Percentiles rank a stretch among this genome's conserved stretches.
Conservation (phyloP, 139 green algal genomes). For the Asterochloris erici region DNA sequence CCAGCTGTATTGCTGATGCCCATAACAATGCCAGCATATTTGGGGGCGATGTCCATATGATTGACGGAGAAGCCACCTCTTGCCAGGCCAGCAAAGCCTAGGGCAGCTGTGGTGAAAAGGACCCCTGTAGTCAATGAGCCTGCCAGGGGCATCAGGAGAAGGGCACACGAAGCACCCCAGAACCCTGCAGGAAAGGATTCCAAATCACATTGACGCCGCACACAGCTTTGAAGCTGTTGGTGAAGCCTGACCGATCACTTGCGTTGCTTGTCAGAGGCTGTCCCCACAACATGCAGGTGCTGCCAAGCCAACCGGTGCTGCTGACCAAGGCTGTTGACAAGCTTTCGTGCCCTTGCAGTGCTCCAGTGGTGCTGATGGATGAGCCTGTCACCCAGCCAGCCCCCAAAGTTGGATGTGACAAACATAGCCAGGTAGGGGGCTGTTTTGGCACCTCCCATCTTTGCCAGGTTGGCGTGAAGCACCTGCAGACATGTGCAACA, state of each 20-base stretch:
- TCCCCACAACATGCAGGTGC: background rate
- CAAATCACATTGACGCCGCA: background rate
- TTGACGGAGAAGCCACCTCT: conserved; percentile 95
- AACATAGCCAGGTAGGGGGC: conserved; percentile 97
- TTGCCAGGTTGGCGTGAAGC: conserved; percentile 65
- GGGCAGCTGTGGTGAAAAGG: conserved; percentile 33
- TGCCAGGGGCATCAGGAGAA: conserved; percentile 74
- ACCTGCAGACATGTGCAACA: conserved; percentile 40
- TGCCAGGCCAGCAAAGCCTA: conserved; percentile 61
- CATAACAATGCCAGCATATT: conserved; percentile 94
- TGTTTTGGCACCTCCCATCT: conserved; percentile 73
- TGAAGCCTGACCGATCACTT: too few relatives aligned
- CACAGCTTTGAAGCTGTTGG: too few relatives aligned
- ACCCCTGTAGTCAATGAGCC: conserved; percentile 30
- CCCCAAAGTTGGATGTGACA: conserved; percentile 70
- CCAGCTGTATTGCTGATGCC: conserved; percentile 74
- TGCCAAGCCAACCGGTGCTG: too few relatives aligned
- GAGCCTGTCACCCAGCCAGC: conserved; percentile 80
- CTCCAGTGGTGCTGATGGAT: conserved; percentile 51
- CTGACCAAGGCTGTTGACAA: conserved; percentile 12
- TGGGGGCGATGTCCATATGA: conserved; percentile 97
- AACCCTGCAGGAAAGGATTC: conserved; percentile 44
- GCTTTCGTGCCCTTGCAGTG: conserved; percentile 74
- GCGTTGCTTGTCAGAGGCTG: too few relatives aligned
- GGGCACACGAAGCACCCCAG: conserved; percentile 35